phyloP scores from a whole-genome alignment of 1,284 basidiomycete genomes.

The Fomitopsis schrenkii region DNA sequence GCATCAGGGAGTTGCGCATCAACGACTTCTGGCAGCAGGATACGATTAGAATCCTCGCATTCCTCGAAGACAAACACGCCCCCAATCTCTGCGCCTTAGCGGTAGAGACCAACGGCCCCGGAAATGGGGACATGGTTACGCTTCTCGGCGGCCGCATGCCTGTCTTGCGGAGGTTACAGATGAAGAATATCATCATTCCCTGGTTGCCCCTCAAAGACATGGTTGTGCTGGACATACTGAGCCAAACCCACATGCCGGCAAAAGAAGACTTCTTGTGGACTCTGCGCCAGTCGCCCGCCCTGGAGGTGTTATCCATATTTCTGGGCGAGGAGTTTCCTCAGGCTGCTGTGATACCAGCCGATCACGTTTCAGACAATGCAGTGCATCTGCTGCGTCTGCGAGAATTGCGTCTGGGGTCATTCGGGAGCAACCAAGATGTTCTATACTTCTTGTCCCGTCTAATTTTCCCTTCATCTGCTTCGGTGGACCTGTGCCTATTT shows the following conservation, averaged over 20 bases:
- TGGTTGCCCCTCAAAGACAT: not conserved
- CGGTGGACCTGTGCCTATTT: not conserved
- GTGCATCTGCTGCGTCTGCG: not conserved
- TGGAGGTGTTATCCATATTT: not conserved
- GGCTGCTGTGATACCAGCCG: not conserved
- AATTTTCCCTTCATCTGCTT: not conserved
- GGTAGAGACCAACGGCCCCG: no score
- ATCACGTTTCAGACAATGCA: not conserved
- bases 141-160: slow-evolving; percentile 1
- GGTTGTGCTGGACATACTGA: not conserved
- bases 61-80: no score
- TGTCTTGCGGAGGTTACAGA: not conserved
- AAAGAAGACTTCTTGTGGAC: slow-evolving; percentile 1
- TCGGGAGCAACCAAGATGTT: not conserved
- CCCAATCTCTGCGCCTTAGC: no score
- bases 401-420: not conserved
- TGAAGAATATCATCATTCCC: not conserved
- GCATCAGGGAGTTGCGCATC: no score
- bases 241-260: not conserved
- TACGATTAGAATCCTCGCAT: no score
- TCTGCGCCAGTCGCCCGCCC: not conserved
- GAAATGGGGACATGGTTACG: not conserved
- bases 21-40: no score
- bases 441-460: not conserved
- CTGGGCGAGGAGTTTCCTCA: not conserved